Evolutionary conservation across 2,329 filamentous ascomycete genomes (phyloP).

Genomic region (Tolypocladium amazonense): DNA sequence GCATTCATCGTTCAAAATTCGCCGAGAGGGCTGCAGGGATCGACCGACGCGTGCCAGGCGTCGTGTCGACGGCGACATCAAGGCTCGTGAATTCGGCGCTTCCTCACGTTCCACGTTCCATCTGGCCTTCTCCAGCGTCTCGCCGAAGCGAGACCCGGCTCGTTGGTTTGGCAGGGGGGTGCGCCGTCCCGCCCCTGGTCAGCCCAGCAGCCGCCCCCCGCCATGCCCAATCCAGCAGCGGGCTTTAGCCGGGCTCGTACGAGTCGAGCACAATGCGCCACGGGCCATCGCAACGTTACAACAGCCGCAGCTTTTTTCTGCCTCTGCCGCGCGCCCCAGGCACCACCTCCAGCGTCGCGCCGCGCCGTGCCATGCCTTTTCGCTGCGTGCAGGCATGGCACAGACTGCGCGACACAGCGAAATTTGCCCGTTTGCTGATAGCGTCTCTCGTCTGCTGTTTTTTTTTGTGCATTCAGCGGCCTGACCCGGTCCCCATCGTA

Average conservation of each 20-base stretch:
- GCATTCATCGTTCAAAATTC: not conserved
- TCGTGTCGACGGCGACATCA: not conserved
- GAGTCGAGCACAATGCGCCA: not conserved
- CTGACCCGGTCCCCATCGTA: not conserved
- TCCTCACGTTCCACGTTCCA: not conserved
- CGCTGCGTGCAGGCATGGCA: not conserved
- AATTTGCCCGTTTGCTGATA: not conserved
- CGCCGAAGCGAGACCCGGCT: not conserved
- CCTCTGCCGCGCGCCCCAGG: not conserved
- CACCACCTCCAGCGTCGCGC: not conserved
- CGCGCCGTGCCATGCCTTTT: not conserved
- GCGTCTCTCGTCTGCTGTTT: not conserved
- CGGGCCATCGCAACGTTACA: conserved; percentile 13
- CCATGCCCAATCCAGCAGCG: not conserved
- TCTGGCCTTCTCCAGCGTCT: not conserved
- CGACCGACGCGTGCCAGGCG: not conserved
- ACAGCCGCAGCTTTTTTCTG: conserved; percentile 7
- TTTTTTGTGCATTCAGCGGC: not conserved
- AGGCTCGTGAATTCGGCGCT: too few relatives aligned
- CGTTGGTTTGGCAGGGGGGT: not conserved
- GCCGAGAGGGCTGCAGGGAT: not conserved
- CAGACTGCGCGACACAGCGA: not conserved
- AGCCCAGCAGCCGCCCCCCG: not conserved
- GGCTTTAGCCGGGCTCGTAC: not conserved
- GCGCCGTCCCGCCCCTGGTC: not conserved